phyloP scores from a whole-genome alignment of 108 stramenopile genomes.

The Cyclotella kingstonii region DNA sequence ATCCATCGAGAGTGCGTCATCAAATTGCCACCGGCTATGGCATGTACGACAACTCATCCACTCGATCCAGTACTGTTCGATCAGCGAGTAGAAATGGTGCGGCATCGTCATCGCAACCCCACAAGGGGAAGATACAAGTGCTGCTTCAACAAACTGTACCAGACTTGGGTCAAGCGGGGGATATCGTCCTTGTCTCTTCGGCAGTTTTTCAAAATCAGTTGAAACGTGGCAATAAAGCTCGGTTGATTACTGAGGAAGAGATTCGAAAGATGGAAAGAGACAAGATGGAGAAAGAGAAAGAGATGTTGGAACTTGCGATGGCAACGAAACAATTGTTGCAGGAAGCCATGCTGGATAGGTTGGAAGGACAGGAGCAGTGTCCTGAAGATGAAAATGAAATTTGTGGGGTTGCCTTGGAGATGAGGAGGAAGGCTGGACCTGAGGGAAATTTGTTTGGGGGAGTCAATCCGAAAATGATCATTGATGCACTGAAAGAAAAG shows the following conservation, averaged over 20 bases:
- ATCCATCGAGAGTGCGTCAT: constrained; percentile 12
- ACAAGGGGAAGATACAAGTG: constrained; percentile 69
- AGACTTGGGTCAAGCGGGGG: constrained; percentile 66
- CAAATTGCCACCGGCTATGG: constrained; percentile 37
- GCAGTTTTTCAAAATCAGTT: constrained; percentile 79
- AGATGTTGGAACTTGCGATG: constrained; percentile 19
- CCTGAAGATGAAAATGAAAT: constrained; percentile 7
- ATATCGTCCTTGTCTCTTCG: constrained; percentile 68
- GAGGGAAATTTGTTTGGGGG: constrained; percentile 82
- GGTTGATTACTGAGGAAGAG: constrained; percentile 66
- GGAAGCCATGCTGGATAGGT: constrained; percentile 21
- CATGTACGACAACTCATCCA: constrained; percentile 8
- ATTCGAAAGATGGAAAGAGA: constrained; percentile 32
- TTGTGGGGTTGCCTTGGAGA: constrained; percentile 27
- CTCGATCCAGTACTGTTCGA: constrained; percentile 9
- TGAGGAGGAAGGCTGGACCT: constrained; percentile 63
- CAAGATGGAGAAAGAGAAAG: constrained; percentile 34
- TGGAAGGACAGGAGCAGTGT: constrained; percentile 31
- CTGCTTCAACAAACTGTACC: constrained; percentile 64
- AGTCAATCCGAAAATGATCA: constrained; percentile 62
- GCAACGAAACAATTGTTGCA: constrained; percentile 29
- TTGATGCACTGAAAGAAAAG: constrained; percentile 50
- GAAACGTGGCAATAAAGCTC: constrained; percentile 54
- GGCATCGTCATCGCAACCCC: background rate
- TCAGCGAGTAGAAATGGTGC: constrained; percentile 8